Evolutionary conservation across 139 green algal species (phyloP).

Genomic region (Astrephomene gubernaculifera): DNA sequence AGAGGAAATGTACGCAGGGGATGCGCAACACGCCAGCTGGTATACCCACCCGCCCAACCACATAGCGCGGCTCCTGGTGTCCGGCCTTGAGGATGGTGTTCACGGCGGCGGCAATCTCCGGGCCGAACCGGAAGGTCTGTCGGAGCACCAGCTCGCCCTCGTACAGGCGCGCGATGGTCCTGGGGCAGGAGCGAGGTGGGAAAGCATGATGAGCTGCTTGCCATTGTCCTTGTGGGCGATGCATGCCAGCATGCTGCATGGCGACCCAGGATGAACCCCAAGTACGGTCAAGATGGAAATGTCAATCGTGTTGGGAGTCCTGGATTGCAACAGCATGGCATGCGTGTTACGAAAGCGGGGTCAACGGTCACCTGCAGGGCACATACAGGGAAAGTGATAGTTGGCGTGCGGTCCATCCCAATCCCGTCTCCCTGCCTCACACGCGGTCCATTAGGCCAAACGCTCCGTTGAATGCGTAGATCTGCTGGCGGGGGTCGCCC

Average conservation of each 20-base stretch:
- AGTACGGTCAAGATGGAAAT: background rate
- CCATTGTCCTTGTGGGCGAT: background rate
- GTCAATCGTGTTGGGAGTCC: background rate
- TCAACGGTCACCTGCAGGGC: background rate
- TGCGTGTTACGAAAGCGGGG: background rate
- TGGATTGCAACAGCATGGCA: background rate
- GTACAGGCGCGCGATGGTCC: background rate
- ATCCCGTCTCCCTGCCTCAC: background rate
- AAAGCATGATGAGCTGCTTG: background rate
- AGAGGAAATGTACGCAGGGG: background rate
- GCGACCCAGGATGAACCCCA: background rate
- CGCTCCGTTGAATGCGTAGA: background rate
- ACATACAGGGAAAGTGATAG: background rate
- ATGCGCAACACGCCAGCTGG: background rate
- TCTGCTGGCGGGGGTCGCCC: background rate
- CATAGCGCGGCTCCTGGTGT: background rate
- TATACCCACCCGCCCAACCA: background rate
- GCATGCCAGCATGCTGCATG: background rate
- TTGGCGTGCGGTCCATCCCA: background rate
- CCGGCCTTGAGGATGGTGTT: background rate
- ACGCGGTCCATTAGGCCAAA: background rate
- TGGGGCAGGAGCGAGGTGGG: background rate
- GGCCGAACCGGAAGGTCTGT: conserved; percentile 2
- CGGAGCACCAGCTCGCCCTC: background rate
- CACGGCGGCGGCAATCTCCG: background rate